Evolutionary conservation across 2,329 filamentous ascomycete genomes (phyloP), one percentile per base, ranked within the genome.

Genomic region (Talaromyces rugulosus): DNA sequence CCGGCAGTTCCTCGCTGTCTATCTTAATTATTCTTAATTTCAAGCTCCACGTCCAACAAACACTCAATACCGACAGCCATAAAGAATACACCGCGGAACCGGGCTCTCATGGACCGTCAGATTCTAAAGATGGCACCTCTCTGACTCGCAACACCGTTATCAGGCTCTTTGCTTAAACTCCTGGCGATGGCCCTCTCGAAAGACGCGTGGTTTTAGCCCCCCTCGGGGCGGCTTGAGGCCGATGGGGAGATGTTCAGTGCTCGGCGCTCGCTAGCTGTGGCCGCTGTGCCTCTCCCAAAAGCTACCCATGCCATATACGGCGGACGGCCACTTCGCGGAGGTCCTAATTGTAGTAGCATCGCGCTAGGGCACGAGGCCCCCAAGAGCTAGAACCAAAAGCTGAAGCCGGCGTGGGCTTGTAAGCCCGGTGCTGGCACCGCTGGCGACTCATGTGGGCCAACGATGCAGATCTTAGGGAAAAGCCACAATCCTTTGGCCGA

Each of bases 391-490:
- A 47, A 27, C 23, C 44, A 18, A 53, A 31, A 31, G 50, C 50
- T 33, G 30, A 53, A 31, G 50, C 50, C 44, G 44, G 30, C 50
- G 50, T 9, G 30, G 27, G 50, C 11, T n/a, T 28, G 14, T 8
- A 53, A 30, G 50, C 27, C 50, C 5, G 23, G 50, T 12, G 30
- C 30, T 53, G 50, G 50, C 50, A 16, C 31, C 28, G 30, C 30
- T 53, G 50, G 50, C 50, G 28, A 53, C 28, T 33, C 44, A 30
- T 34, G 52, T 59, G 52, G 50, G 34, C 57, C 27, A 56, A 27
- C 34, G 34, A 34, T 40, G 61, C 61, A 62, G 61, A 62, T 62
- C 61, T 62, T 62, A 62, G 56, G 56, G 51, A 47, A 42, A 62
- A 56, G 61, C 57, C 61, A 62, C 56, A 53, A 62, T 62, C 61